Evolutionary conservation across 202 grass and related monocot species (phyloP).

Genomic region (Elaeis oleifera): DNA sequence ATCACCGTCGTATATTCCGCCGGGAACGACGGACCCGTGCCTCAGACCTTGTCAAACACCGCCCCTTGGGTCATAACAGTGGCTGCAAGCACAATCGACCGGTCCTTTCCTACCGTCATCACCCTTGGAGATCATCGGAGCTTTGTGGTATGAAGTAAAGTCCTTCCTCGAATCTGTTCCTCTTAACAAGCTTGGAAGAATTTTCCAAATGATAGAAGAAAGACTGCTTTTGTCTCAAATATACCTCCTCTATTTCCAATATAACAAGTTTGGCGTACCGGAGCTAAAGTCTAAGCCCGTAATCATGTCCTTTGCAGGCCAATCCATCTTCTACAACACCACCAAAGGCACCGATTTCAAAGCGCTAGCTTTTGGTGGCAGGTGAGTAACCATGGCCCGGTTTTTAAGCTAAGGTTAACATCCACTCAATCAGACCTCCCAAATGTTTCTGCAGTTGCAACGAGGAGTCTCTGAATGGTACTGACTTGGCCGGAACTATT

Average conservation of each 20-base stretch:
- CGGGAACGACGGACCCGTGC: not conserved
- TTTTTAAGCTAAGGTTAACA: not conserved
- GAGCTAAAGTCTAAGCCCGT: constrained; percentile 15
- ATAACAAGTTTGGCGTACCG: not conserved
- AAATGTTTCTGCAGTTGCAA: constrained; percentile 4
- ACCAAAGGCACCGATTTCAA: not conserved
- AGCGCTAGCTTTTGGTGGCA: not conserved
- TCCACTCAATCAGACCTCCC: not conserved
- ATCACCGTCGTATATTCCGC: not conserved
- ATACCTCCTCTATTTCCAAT: not conserved
- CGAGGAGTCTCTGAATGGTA: constrained; percentile 6
- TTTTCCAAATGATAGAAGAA: too few relatives aligned
- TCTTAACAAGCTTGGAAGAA: too few relatives aligned
- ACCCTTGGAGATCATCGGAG: not conserved
- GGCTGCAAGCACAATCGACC: constrained; percentile 14
- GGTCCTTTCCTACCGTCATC: constrained; percentile 7
- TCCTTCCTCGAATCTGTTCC: not conserved
- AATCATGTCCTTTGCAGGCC: constrained; percentile 1
- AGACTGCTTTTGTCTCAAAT: too few relatives aligned
- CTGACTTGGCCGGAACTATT: constrained; percentile 4
- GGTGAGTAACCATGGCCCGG: not conserved
- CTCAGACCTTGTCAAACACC: not conserved
- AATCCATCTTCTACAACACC: constrained; percentile 2
- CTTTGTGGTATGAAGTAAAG: constrained; percentile 7
- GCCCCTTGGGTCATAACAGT: not conserved